Evolutionary conservation across 2,329 filamentous ascomycete species (phyloP).

Genomic region (Akanthomyces muscarius): DNA sequence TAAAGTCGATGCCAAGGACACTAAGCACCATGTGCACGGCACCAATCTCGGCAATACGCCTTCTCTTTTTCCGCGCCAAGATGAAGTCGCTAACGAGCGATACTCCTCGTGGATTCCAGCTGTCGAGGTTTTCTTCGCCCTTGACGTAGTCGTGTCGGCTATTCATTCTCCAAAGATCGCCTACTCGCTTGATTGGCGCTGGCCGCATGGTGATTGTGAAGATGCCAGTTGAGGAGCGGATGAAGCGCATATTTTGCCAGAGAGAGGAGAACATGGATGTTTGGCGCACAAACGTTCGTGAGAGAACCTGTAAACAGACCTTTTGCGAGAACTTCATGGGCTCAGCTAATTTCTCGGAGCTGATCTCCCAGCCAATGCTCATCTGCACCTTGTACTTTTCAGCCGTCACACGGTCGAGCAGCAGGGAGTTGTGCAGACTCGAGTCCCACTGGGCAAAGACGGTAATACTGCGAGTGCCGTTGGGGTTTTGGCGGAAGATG

Average conservation of each 20-base stretch:
- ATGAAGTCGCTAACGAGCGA: constrained; percentile 90
- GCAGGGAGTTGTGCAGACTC: constrained; percentile 82
- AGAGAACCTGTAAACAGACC: constrained; percentile 76
- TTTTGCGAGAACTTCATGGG: constrained; percentile 84
- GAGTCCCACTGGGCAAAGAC: constrained; percentile 96
- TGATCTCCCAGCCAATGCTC: constrained; percentile 79
- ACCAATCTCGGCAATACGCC: constrained; percentile 75
- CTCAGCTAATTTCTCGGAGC: constrained; percentile 76
- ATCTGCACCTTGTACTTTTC: constrained; percentile 91
- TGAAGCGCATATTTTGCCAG: constrained; percentile 79
- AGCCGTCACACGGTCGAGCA: constrained; percentile 89
- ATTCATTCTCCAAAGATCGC: constrained; percentile 94
- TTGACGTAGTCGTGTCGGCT: constrained; percentile 95
- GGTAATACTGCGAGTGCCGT: constrained; percentile 83
- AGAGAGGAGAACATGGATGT: constrained; percentile 82
- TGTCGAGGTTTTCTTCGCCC: constrained; percentile 79
- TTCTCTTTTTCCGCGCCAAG: constrained; percentile 65
- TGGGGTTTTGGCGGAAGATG: constrained; percentile 76
- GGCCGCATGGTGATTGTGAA: constrained; percentile 86
- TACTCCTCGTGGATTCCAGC: constrained; percentile 86
- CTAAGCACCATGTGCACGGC: constrained; percentile 64
- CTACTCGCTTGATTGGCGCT: constrained; percentile 82
- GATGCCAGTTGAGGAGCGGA: constrained; percentile 80
- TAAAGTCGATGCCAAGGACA: constrained; percentile 49
- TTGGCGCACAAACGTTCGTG: constrained; percentile 78